Evolutionary conservation across 2,329 filamentous ascomycete species (phyloP), one percentile per base, ranked within the genome.

Genomic region (Aspergillus sp.): DNA sequence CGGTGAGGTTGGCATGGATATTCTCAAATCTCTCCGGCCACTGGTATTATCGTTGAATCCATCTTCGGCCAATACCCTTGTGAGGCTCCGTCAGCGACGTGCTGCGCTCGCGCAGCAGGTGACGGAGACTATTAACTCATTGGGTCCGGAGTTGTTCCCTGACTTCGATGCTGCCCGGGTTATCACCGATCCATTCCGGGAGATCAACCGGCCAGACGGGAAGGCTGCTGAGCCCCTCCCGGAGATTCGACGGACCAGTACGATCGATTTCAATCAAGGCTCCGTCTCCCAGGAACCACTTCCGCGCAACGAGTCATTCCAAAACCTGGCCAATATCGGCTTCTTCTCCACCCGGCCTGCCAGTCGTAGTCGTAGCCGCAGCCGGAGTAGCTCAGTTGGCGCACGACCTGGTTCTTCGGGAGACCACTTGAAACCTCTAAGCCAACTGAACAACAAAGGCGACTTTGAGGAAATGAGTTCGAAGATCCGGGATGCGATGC

Each of bases 1-100:
- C 55, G 93, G 93, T 41, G 93, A 98, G 70, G 85, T 94, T n/a
- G 93, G 91, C 44, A 96, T 98, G 89, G 93, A 98, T 63, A 96
- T 98, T 47, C 74, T 93, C 72, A 98, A 97, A 70, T 97, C 91
- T 0, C 78, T 98, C 10, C 81, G 88, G 7, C 93, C 93, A 4
- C 79, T 98, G 7, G 74, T 94, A 41, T 76, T 96, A 32, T 93
- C 87, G 54, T 77, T 97, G 59, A 85, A 86, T 58, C 93, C 93
- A 1, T 82, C 82, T 4, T 91, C 87, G 1, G 85, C 82, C 64
- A 94, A 90, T 70, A 88, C 85, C 48, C 80, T 98, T 42, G 80
- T 87, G 52, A 85, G 84, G 57, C 78, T 98, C 43, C 82, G 88
- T 48, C 72, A 79, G 54, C 77, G 80, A 51, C 82, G 93, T 45